Base-by-base conservation (phyloP, 805 yeast species). In the Suhomyces pyralidae region DNA sequence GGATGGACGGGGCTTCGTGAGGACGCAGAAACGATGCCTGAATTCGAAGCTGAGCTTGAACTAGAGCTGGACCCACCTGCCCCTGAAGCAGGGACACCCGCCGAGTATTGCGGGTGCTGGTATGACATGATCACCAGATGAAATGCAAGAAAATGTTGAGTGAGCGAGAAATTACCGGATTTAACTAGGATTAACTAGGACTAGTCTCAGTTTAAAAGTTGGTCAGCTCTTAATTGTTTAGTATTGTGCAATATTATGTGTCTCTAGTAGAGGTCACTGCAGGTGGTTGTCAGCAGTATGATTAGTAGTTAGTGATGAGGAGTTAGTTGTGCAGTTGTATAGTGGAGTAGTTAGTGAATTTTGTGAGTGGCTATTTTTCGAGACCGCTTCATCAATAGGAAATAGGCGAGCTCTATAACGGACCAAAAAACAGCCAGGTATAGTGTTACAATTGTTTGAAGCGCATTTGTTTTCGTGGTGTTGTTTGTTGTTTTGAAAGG, bases 401-500 rank as follows among this genome's bases (percentile, higher is more conserved):
- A 38, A 38, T 38, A 38, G 42, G 42, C 42, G 42, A 38, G 24
- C 14, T 17, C 22, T 38, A 38, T 38, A 38, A 38, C 10, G 42
- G 24, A 17, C 22, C 24, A 7, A 10, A 19, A 38, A 38, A 19
- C 22, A 38, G 22, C 14, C 40, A 9, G 19, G 22, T 17, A 3
- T 38, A 17, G 42, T 19, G 20, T 10, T 38, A 5, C 14, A 17
- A 38, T 38, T 38, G 42, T 38, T 36, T 38, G 42, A 40, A 45
- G 34, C 40, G 48, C 48, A 45, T 30, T 28, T 45, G 38, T 45
- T 45, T 30, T 42, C 30, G 26, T 42, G 45, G 42, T 32, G 49
- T 19, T 46, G 49, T 46, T 46, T 46, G 49, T 46, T 46, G 34
- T 34, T 19, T 20, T 36, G 43, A 19, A 26, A 46, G 49, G 49